Base-by-base conservation (phyloP, 2,329 filamentous ascomycete genomes). In the Chalara sp. region DNA sequence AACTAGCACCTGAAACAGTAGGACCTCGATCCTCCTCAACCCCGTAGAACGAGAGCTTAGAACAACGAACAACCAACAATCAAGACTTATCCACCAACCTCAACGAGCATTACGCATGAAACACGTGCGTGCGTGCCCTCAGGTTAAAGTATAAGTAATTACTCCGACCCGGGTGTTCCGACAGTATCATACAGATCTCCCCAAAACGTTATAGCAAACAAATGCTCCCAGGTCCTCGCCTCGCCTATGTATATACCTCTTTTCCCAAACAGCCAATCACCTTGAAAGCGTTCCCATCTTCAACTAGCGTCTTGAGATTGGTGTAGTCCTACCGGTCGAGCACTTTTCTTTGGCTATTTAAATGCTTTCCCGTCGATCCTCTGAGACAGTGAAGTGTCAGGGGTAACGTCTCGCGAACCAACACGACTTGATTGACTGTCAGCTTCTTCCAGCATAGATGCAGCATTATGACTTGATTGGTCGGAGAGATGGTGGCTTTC, bases 381-480 rank as follows among this genome's bases (percentile, higher is more conserved):
- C 46, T 54, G 32, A 53, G 54, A 53, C 13, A 55, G 7, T 2
- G 50, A 53, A 52, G 52, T 56, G 46, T 56, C 41, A 21, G 42
- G 49, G 29, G 49, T 56, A 50, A 54, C 44, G n/a, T 58, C 53
- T 58, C 51, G 53, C 50, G 55, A 55, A 53, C 30, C 11, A 52
- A 52, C 42, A 51, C 51, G 42, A 46, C 53, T 58, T 54, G 44
- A 52, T 50, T 56, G 45, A 49, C 53, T 54, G n/a, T 51, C 41
- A 52, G 49, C 48, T 51, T 51, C 49, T 32, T 52, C 50, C n/a
- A n/a, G n/a, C 12, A 49, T 41, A 56, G 49, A 54, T 21, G 35
- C 29, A 46, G 48, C 37, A 54, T 54, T 28, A 45, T 53, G 39
- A 49, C 47, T 56, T 51, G 33, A 42, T 49, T 51, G n/a, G 30